These are phyloP conservation scores for Fusarium sterilihyphosum DNA, from an alignment of 2,329 filamentous ascomycete genomes.

Conservation along the genomic window DNA sequence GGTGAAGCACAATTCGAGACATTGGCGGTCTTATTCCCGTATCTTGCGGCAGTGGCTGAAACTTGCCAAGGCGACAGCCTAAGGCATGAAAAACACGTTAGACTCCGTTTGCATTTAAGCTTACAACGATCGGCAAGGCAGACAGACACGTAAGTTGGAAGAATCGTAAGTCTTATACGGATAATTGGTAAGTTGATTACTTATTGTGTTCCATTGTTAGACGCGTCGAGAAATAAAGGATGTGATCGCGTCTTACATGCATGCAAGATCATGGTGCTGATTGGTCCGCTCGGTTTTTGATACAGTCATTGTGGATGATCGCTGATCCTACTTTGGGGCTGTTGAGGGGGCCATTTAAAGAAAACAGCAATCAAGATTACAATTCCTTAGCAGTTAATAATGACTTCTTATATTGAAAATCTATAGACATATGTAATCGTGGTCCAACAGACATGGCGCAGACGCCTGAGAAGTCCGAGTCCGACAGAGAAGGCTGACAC, in stretches of 20 bases:
- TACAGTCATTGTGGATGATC: background rate
- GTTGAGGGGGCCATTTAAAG: background rate
- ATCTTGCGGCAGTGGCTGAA: background rate
- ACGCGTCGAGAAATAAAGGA: background rate
- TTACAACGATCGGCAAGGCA: background rate
- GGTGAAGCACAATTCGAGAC: background rate
- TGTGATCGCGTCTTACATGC: constrained; percentile 1
- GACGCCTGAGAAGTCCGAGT: background rate
- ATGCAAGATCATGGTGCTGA: background rate
- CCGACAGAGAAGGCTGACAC: background rate
- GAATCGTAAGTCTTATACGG: background rate
- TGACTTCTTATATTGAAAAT: accelerated
- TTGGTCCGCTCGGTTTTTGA: background rate
- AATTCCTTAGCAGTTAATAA: no score
- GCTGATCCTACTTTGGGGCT: background rate
- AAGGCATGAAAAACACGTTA: background rate
- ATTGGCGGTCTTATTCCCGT: background rate
- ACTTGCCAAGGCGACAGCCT: background rate
- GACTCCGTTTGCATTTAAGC: background rate
- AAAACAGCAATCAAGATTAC: background rate
- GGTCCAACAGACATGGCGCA: accelerated
- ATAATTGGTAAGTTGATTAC: background rate
- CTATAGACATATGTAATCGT: accelerated
- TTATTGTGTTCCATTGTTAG: background rate
- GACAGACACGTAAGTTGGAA: background rate